These are phyloP conservation scores for Basipetospora chlamydospora DNA, from an alignment of 2,329 filamentous ascomycete species.

Conservation along the genomic window DNA sequence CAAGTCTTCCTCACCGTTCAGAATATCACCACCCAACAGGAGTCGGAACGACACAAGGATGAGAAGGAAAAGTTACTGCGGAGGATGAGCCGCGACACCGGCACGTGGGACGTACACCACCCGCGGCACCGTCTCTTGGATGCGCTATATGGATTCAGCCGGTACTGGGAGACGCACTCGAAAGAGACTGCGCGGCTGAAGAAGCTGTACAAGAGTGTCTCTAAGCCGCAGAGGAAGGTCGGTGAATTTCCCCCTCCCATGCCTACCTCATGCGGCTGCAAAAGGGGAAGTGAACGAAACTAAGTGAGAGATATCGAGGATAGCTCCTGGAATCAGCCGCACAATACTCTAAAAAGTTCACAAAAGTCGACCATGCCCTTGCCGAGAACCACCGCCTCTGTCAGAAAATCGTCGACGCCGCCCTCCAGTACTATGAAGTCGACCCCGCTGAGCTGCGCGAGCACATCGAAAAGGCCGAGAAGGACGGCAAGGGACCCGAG, in stretches of 20 bases:
- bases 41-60: slow-evolving; percentile 14
- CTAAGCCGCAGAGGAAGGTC: slow-evolving; percentile 19
- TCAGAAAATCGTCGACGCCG: slow-evolving; percentile 27
- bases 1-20: slow-evolving; percentile 15
- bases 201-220: slow-evolving; percentile 20
- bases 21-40: slow-evolving; percentile 10
- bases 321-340: slow-evolving; percentile 39
- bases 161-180: slow-evolving; percentile 19
- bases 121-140: slow-evolving; percentile 24
- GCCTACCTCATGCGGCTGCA: too few relatives aligned
- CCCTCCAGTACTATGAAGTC: slow-evolving; percentile 31
- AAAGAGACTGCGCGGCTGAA: slow-evolving; percentile 21
- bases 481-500: slow-evolving; percentile 24
- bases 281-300: not conserved
- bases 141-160: slow-evolving; percentile 21
- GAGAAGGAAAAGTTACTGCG: slow-evolving; percentile 17
- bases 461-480: slow-evolving; percentile 23
- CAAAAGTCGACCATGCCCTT: slow-evolving; percentile 26
- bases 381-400: slow-evolving; percentile 29
- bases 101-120: slow-evolving; percentile 20
- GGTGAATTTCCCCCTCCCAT: not conserved
- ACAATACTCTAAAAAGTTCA: slow-evolving; percentile 40
- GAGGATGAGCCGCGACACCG: slow-evolving; percentile 15
- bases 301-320: not conserved
- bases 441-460: slow-evolving; percentile 26